Base-by-base conservation (phyloP, 352 stramenopile genomes). In the Globisporangium cederbergense region DNA sequence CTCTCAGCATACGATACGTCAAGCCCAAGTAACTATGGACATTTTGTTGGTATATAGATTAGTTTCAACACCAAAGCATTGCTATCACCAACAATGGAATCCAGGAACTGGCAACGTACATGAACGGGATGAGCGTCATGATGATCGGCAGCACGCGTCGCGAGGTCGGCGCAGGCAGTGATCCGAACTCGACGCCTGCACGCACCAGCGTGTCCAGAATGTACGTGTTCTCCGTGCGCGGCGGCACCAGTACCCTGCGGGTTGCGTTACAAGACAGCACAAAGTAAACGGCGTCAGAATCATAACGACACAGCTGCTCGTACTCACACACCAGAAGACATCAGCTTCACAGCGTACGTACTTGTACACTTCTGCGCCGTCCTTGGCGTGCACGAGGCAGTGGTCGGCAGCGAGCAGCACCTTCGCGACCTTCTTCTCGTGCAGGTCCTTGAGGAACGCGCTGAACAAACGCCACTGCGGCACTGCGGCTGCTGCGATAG, bases 1-100 rank as follows among this genome's bases (percentile, higher is more conserved):
- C 73, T 18, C 79, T 73, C 20, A 95, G 69, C 84, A 95, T 93
- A 42, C 85, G 85, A 66, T 95, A 95, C 10, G 84, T 95, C 40
- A 95, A 73, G 7, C 78, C 85, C 50, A 95, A 68, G 68, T 95
- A 95, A n/a, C 77, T 88, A 32, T 34, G 34, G 20, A n/a, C 49
- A 25, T 56, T 13, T 28, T 28, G 25, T 28, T 28, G 25, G 25
- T 2, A 54, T 14, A 63, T 8, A n/a, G 6, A 16, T 40, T 51
- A 25, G 38, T 46, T 25, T 38, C 18, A 14, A 55, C 49, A 51
- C n/a, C 45, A 51, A n/a, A 32, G 8, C 47, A 53, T 10, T 42
- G 7, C 14, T 5, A 46, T 18, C 40, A n/a, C 40, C 13, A 46
- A 14, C 40, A 18, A n/a, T n/a, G 13, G 14, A 42, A 14, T 40